Evolutionary conservation across 225 moss, liverwort and hornwort genomes (phyloP), one percentile per base, ranked within the genome.

Genomic region (Polytrichum formosum): DNA sequence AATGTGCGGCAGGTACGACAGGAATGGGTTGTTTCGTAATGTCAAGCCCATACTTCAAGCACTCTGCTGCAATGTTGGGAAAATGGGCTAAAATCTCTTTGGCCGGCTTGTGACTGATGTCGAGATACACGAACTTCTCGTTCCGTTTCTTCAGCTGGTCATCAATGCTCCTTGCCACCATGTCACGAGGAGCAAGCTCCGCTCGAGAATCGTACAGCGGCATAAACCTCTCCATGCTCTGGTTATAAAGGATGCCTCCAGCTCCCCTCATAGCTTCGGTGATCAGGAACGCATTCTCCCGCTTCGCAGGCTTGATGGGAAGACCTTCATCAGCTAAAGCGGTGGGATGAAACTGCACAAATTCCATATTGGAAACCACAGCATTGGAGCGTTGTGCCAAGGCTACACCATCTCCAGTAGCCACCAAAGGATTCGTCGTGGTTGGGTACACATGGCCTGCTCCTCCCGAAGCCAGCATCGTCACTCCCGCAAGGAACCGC

Each of bases 401-500:
- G 56, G 98, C 98, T 58, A 98, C 94, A 68, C 98, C 98, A 66
- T 98, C 98, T 33, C 94, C 98, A 64, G 98, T 98, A 37, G 98
- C 88, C 76, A 98, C 98, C 78, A 92, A 73, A 67, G 98, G 98
- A 81, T 98, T 98, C 27, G 98, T 98, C 13, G 98, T 98, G 81
- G 84, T 98, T 26, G 98, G 98, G 81, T 98, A 98, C 9, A 98
- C 90, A 55, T 98, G 98, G 28, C 98, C 98, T 64, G 98, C 92
- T 78, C 98, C 98, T 74, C 98, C 98, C 66, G 98, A 98, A 37
- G 98, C 98, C 55, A 98, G 84, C 98, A 98, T 98, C 31, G 98
- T 98, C 63, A 94, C 98, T 64, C 94, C 98, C 3, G 91, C 97
- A 23, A 98, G 81, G 74, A 85, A 94, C 13, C 98, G 90, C 75